Conservation (phyloP, 495 filamentous ascomycete species). For the Aspergillus bertholletiae region DNA sequence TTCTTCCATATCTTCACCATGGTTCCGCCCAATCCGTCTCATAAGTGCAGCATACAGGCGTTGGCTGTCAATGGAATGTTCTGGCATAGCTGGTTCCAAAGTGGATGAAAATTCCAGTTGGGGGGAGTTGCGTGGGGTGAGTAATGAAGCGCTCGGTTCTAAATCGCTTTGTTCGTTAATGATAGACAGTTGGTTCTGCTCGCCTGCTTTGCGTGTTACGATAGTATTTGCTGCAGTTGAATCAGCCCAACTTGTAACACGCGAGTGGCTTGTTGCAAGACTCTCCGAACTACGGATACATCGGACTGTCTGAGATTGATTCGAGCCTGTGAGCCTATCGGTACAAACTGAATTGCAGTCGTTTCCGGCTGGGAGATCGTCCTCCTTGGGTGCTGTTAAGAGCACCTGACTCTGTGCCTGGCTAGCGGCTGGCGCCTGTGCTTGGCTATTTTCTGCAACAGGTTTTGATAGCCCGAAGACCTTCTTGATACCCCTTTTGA, state of each 20-base stretch:
- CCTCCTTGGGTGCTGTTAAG: neutral
- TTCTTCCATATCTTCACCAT: slow-evolving; percentile 24
- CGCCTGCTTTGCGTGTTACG: slow-evolving; percentile 30
- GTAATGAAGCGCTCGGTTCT: slow-evolving; percentile 32
- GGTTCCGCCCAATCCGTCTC: slow-evolving; percentile 52
- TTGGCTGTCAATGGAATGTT: slow-evolving; percentile 53
- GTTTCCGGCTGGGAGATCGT: neutral
- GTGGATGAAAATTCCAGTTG: neutral
- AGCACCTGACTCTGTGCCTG: slow-evolving; percentile 12
- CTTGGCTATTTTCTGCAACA: slow-evolving; percentile 35
- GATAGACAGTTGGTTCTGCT: slow-evolving; percentile 58
- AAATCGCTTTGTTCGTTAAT: slow-evolving; percentile 60
- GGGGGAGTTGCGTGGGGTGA: neutral
- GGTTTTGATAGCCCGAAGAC: slow-evolving; percentile 52
- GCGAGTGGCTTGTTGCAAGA: slow-evolving; percentile 54
- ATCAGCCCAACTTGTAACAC: slow-evolving; percentile 74
- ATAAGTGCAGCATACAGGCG: slow-evolving; percentile 73
- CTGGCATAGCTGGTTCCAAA: slow-evolving; percentile 9
- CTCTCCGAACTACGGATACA: slow-evolving; percentile 42
- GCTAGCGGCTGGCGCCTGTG: slow-evolving; percentile 39
- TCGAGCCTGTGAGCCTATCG: slow-evolving; percentile 26
- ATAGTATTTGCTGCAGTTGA: slow-evolving; percentile 54
- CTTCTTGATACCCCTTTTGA: slow-evolving; percentile 59
- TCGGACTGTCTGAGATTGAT: slow-evolving; percentile 14
- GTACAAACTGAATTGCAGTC: slow-evolving; percentile 28